Conservation (phyloP, 108 stramenopile genomes). For the Skeletonema marinoi region DNA sequence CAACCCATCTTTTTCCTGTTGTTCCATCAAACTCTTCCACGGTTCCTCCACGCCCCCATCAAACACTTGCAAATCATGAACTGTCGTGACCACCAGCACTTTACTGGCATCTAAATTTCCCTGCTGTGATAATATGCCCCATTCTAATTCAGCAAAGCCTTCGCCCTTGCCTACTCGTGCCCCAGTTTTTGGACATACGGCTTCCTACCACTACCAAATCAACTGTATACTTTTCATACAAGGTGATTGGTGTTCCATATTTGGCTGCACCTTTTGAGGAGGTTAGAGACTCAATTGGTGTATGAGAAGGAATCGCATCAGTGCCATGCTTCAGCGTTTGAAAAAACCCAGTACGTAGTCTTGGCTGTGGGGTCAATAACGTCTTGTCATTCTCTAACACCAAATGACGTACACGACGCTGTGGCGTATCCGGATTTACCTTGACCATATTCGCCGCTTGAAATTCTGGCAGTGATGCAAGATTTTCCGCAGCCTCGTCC, state of each 20-base stretch:
- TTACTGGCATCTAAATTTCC: conserved; percentile 63
- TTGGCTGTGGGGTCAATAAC: conserved; percentile 70
- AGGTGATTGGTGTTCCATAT: conserved; percentile 60
- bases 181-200: conserved; percentile 73
- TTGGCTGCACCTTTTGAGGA: conserved; percentile 69
- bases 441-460: conserved; percentile 53
- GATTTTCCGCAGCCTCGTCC: conserved; percentile 52
- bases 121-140: conserved; percentile 70
- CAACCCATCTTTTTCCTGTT: neutral
- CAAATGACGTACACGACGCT: conserved; percentile 54
- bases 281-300: conserved; percentile 58
- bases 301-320: conserved; percentile 43
- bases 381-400: conserved; percentile 64
- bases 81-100: conserved; percentile 66
- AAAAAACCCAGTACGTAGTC: conserved; percentile 75
- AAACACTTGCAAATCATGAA: conserved; percentile 70
- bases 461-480: conserved; percentile 59
- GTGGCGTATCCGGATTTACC: conserved; percentile 78
- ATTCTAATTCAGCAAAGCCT: conserved; percentile 81
- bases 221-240: conserved; percentile 67
- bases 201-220: conserved; percentile 76
- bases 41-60: conserved; percentile 35
- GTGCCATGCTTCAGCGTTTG: conserved; percentile 39
- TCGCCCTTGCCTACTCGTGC: conserved; percentile 78
- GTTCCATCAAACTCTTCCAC: conserved; percentile 28